Evolutionary conservation across 2,329 filamentous ascomycete species (phyloP).

Genomic region (Apiospora arundinis): DNA sequence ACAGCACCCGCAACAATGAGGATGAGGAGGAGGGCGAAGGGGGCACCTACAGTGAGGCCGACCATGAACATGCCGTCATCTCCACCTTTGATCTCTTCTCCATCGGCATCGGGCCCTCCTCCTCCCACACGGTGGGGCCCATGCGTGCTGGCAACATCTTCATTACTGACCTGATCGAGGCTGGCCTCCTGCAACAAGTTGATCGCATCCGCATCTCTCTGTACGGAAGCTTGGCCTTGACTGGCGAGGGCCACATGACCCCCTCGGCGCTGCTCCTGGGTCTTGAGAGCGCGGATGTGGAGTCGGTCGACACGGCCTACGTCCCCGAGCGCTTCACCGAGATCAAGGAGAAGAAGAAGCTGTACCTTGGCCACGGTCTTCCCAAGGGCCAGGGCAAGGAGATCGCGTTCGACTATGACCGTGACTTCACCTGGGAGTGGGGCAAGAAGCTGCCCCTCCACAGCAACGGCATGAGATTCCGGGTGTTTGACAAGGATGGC

Average conservation of each 20-base stretch:
- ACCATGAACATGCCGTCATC: conserved; percentile 58
- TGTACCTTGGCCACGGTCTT: conserved; percentile 51
- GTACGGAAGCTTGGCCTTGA: conserved; percentile 57
- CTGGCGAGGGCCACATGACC: conserved; percentile 59
- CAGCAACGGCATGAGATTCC: conserved; percentile 59
- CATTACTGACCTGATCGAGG: conserved; percentile 53
- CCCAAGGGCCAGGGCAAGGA: conserved; percentile 48
- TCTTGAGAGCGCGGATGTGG: conserved; percentile 56
- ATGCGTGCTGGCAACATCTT: conserved; percentile 61
- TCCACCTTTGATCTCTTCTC: conserved; percentile 59
- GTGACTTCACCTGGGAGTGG: conserved; percentile 59
- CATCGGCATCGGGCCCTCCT: conserved; percentile 58
- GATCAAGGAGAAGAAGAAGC: conserved; percentile 53
- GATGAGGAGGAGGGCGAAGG: conserved; percentile 40
- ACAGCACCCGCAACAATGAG: conserved; percentile 27
- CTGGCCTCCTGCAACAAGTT: conserved; percentile 51
- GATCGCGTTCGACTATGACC: conserved; percentile 56
- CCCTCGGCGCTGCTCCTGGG: conserved; percentile 55
- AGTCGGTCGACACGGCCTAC: conserved; percentile 55
- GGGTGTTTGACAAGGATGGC: conserved; percentile 55
- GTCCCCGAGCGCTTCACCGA: conserved; percentile 52
- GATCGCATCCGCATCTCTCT: conserved; percentile 55
- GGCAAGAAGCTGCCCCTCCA: conserved; percentile 56
- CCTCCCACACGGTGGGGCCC: conserved; percentile 57
- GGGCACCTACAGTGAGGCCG: conserved; percentile 55